These are phyloP conservation scores for Tribonema minus DNA, from an alignment of 108 stramenopile genomes.

Conservation along the genomic window DNA sequence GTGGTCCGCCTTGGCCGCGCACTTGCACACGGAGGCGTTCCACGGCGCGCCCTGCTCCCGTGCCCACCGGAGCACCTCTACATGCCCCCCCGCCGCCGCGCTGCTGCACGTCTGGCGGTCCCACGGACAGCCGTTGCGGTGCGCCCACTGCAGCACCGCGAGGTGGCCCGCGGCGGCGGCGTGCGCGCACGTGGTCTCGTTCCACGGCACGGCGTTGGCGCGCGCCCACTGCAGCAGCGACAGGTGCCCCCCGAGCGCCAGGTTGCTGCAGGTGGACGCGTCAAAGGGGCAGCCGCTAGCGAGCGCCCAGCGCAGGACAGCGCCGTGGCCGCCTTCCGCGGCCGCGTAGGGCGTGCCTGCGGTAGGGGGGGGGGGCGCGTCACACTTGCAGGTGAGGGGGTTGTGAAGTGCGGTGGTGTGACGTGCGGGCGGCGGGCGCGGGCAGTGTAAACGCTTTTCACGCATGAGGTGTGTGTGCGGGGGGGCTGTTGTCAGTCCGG, in stretches of 20 bases:
- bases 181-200: not conserved
- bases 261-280: not conserved
- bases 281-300: constrained; percentile 4
- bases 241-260: not conserved
- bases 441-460: too few relatives aligned
- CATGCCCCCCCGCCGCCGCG: constrained; percentile 16
- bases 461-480: too few relatives aligned
- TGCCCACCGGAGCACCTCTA: constrained; percentile 29
- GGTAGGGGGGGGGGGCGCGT: too few relatives aligned
- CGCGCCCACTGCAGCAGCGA: constrained; percentile 7
- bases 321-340: not conserved
- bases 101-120: not conserved
- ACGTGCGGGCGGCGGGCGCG: too few relatives aligned
- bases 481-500: too few relatives aligned
- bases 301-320: constrained; percentile 4
- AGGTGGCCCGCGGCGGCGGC: constrained; percentile 26
- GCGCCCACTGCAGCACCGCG: constrained; percentile 22
- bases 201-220: constrained; percentile 2
- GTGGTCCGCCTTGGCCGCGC: too few relatives aligned
- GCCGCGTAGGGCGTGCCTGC: too few relatives aligned
- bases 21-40: too few relatives aligned
- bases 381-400: too few relatives aligned
- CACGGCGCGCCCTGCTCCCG: constrained; percentile 32
- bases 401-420: too few relatives aligned
- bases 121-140: constrained; percentile 32